phyloP scores from a whole-genome alignment of 1,139 yeast genomes.

The Schwanniomyces etchellsii region DNA sequence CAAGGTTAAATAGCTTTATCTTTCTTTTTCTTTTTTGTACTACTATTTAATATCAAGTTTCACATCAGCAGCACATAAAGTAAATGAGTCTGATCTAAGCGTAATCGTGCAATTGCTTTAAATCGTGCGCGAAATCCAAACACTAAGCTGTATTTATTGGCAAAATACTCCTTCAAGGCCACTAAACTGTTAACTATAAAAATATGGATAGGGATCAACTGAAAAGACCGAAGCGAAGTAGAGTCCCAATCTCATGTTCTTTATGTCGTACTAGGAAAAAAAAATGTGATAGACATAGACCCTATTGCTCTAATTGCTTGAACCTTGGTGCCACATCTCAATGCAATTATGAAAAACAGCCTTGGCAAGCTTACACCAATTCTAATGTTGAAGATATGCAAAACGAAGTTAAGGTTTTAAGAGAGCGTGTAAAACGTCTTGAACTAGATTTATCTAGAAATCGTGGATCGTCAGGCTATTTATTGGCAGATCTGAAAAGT shows the following conservation, averaged over 20 bases:
- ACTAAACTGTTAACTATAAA: too few relatives aligned
- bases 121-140: too few relatives aligned
- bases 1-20: too few relatives aligned
- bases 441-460: not conserved
- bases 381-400: not conserved
- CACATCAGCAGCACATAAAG: too few relatives aligned
- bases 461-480: not conserved
- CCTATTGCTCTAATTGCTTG: constrained; percentile 21
- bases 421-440: not conserved
- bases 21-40: too few relatives aligned
- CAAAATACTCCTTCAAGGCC: too few relatives aligned
- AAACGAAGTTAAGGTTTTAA: not conserved
- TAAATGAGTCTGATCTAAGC: too few relatives aligned
- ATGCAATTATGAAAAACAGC: constrained; percentile 19
- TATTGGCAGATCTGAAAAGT: not conserved
- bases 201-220: too few relatives aligned
- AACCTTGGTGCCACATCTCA: constrained; percentile 11
- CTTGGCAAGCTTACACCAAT: constrained; percentile 6
- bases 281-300: constrained; percentile 26
- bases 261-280: constrained; percentile 25
- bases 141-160: too few relatives aligned
- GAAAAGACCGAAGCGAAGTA: too few relatives aligned
- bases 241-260: constrained; percentile 28
- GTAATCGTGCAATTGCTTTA: too few relatives aligned
- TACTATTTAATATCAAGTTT: too few relatives aligned